Base-by-base conservation (phyloP, 441 rosid genomes). In the Geranium incanum region DNA sequence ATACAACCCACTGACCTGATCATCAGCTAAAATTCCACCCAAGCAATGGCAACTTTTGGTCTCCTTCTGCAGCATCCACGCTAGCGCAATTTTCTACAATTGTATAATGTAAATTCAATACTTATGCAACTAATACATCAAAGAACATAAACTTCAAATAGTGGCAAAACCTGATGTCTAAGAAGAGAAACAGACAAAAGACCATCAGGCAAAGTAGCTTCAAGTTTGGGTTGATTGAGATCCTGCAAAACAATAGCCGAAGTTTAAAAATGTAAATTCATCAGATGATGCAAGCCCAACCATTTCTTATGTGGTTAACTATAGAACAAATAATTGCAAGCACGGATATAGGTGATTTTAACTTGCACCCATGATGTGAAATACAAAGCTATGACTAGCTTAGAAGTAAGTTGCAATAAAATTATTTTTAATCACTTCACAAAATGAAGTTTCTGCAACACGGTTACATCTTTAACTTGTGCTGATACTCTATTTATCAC, bases 21-120 rank as follows among this genome's bases (percentile, higher is more conserved):
- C 97, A 86, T 95, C 99, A 65, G 99, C 97, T 79, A 95, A 78
- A 75, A 95, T 95, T 77, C 99, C 99, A 73, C 99, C 99, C 45
- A 84, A 72, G 80, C 97, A 95, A 70, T 85, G 89, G 75, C 82
- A 77, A 75, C 96, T 88, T 80, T 81, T 89, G 33, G 86, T 89
- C 87, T 95, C 97, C 81, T 87, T 94, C 74, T 88, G 96, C 80
- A 86, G 86, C 97, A 89, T 95, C 99, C 99, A 95, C 33, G 92
- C 86, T 85, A 95, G 82, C 66, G 99, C 99, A 86, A 95, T 95
- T 83, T 88, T 95, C 99, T 95, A 88, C 66, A 75, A 66, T 77
- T 64, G 67, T 76, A 73, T 69, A 71, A 13, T 39, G 68, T 45
- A 74, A 79, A 70, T 72, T 39, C 77, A 77, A 74, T 60, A 28